Evolutionary conservation across 306 rosid species (phyloP).

Genomic region (Nissolia schottii): DNA sequence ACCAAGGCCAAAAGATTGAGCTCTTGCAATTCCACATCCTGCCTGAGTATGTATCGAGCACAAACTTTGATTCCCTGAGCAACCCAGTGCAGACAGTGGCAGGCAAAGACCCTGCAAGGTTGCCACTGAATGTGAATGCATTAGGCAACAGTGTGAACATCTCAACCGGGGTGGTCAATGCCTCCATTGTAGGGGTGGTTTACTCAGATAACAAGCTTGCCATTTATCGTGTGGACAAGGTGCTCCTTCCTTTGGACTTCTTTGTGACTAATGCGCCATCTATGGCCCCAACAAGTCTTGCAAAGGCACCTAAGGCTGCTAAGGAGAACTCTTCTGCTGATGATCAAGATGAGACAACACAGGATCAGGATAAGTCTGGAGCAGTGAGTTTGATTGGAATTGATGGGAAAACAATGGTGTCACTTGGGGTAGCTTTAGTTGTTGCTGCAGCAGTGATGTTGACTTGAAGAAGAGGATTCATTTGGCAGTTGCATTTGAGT

Average conservation of each 20-base stretch:
- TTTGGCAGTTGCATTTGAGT: too few relatives aligned
- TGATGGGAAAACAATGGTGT: neutral
- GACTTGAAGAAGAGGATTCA: neutral
- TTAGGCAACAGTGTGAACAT: slow-evolving; percentile 44
- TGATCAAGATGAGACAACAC: slow-evolving; percentile 3
- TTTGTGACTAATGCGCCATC: slow-evolving; percentile 36
- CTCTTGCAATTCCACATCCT: slow-evolving; percentile 37
- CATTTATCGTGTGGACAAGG: slow-evolving; percentile 48
- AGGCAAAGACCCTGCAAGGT: slow-evolving; percentile 23
- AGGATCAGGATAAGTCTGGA: slow-evolving; percentile 31
- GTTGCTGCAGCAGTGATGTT: neutral
- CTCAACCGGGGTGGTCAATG: slow-evolving; percentile 53
- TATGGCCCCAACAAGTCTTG: slow-evolving; percentile 35
- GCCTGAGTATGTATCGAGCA: slow-evolving; percentile 23
- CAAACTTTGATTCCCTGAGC: slow-evolving; percentile 32
- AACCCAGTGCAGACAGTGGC: slow-evolving; percentile 40
- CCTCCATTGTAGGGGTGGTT: slow-evolving; percentile 42
- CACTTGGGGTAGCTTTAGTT: slow-evolving; percentile 28
- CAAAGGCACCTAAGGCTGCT: slow-evolving; percentile 31
- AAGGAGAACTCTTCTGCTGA: slow-evolving; percentile 21
- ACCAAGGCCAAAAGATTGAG: slow-evolving; percentile 28
- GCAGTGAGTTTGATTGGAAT: slow-evolving; percentile 10
- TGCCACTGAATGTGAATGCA: slow-evolving; percentile 42
- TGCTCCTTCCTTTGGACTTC: slow-evolving; percentile 51
- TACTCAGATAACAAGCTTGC: slow-evolving; percentile 52